phyloP scores from a whole-genome alignment of 345 rosid species.

The Ceriops tagal region DNA sequence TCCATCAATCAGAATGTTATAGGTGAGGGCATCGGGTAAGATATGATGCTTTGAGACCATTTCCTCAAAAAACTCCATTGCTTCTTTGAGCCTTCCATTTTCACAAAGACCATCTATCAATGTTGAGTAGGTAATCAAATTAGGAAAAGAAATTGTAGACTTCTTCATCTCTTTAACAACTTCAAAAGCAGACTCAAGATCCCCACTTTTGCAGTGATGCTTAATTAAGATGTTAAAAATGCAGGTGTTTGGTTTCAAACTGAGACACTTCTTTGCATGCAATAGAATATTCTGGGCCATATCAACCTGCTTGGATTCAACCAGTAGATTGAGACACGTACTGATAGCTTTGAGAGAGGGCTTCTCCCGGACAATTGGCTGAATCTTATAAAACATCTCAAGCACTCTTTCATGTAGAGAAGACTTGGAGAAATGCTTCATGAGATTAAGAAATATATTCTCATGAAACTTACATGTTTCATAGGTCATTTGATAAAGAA shows the following conservation, averaged over 20 bases:
- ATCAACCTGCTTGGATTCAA: slow-evolving; percentile 57
- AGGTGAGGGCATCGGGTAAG: slow-evolving; percentile 70
- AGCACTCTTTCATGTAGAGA: slow-evolving; percentile 51
- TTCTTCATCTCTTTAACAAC: slow-evolving; percentile 76
- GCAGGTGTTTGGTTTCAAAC: slow-evolving; percentile 71
- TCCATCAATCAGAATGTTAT: slow-evolving; percentile 73
- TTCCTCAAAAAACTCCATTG: slow-evolving; percentile 67
- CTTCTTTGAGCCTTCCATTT: slow-evolving; percentile 62
- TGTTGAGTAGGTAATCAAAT: slow-evolving; percentile 72
- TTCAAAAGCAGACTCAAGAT: slow-evolving; percentile 52
- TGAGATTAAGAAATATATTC: slow-evolving; percentile 64
- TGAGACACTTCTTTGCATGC: slow-evolving; percentile 42
- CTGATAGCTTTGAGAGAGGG: slow-evolving; percentile 79
- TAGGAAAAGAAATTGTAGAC: slow-evolving; percentile 56
- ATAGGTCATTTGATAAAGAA: slow-evolving; percentile 71
- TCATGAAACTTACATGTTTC: slow-evolving; percentile 87
- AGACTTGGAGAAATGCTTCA: slow-evolving; percentile 63
- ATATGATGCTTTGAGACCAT: slow-evolving; percentile 74
- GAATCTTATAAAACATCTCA: slow-evolving; percentile 68
- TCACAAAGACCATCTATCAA: slow-evolving; percentile 58
- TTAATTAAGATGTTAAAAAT: slow-evolving; percentile 84
- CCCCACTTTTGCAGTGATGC: slow-evolving; percentile 70
- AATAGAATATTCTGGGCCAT: slow-evolving; percentile 49
- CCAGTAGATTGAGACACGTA: slow-evolving; percentile 78
- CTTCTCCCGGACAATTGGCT: slow-evolving; percentile 60